These are phyloP conservation scores for Porogramme epimiltina DNA, from an alignment of 1,284 basidiomycete genomes.

Conservation along the genomic window DNA sequence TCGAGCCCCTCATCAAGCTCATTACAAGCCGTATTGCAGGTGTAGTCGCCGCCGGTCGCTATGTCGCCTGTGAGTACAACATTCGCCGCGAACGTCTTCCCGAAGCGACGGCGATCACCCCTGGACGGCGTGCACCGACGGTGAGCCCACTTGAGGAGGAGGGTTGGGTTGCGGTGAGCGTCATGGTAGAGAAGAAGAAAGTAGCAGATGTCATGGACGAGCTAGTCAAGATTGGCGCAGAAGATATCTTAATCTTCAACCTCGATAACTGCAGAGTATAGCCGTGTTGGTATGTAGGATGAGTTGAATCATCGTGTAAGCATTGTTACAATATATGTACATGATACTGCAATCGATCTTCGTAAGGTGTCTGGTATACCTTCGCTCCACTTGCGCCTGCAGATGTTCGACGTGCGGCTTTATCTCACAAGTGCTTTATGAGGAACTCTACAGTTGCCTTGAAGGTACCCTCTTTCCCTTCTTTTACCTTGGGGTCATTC, in stretches of 20 bases:
- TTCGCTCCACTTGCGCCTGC: no score
- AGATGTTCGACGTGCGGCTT: no score
- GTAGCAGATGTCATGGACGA: constrained; percentile 93
- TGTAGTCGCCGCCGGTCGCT: constrained; percentile 88
- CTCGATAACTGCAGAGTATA: constrained; percentile 94
- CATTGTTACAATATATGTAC: no score
- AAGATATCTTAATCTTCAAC: constrained; percentile 89
- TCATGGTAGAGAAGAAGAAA: constrained; percentile 89
- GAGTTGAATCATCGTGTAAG: no score
- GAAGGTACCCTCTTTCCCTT: constrained; percentile 34
- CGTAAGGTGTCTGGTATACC: no score
- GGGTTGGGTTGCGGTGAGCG: constrained; percentile 90
- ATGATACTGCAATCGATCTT: no score
- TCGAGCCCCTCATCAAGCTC: constrained; percentile 74
- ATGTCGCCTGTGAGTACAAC: constrained; percentile 94
- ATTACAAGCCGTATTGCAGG: constrained; percentile 91
- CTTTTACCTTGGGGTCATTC: constrained; percentile 34
- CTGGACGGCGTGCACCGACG: constrained; percentile 89
- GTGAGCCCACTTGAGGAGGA: constrained; percentile 84
- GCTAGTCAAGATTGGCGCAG: constrained; percentile 81
- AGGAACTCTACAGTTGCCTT: constrained; percentile 32
- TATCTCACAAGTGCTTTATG: constrained; percentile 26
- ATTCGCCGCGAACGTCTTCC: constrained; percentile 66
- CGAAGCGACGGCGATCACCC: constrained; percentile 77
- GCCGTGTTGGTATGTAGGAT: not conserved